Conservation (phyloP, 306 rosid genomes). For the Lathyrus aphaca region DNA sequence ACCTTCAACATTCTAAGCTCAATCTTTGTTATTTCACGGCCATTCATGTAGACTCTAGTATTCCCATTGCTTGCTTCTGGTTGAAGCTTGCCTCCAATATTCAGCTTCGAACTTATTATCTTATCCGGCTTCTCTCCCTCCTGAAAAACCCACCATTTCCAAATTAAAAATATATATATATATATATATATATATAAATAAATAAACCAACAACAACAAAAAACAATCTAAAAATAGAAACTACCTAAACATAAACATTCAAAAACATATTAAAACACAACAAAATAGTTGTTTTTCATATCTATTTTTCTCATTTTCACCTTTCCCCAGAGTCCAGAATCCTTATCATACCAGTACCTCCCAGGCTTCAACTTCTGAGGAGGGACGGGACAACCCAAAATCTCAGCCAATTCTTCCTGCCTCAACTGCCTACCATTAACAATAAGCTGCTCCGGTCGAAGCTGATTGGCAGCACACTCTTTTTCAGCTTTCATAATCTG, state of each 20-base stretch:
- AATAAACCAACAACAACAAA: neutral
- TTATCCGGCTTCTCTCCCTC: conserved; percentile 89
- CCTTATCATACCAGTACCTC: conserved; percentile 93
- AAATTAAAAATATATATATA: conserved; percentile 27
- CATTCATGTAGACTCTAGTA: conserved; percentile 83
- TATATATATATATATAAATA: no score
- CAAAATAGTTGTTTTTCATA: neutral
- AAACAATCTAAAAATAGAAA: conserved; percentile 16
- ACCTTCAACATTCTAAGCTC: conserved; percentile 87
- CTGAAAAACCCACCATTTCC: conserved; percentile 51
- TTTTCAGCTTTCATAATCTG: conserved; percentile 90
- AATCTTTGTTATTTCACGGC: conserved; percentile 82
- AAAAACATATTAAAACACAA: conserved; percentile 1
- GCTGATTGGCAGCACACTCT: conserved; percentile 81
- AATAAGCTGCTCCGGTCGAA: conserved; percentile 80
- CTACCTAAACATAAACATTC: neutral
- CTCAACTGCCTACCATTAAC: conserved; percentile 76
- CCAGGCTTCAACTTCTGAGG: conserved; percentile 90
- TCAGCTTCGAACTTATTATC: conserved; percentile 77
- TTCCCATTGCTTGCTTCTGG: conserved; percentile 77
- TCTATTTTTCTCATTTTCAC: conserved; percentile 45
- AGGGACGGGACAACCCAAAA: conserved; percentile 67
- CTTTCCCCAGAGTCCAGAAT: conserved; percentile 94
- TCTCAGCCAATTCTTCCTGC: conserved; percentile 81
- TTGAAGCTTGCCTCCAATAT: conserved; percentile 81